Conservation (phyloP, 2,329 filamentous ascomycete genomes). For the Plenodomus biglobosus region DNA sequence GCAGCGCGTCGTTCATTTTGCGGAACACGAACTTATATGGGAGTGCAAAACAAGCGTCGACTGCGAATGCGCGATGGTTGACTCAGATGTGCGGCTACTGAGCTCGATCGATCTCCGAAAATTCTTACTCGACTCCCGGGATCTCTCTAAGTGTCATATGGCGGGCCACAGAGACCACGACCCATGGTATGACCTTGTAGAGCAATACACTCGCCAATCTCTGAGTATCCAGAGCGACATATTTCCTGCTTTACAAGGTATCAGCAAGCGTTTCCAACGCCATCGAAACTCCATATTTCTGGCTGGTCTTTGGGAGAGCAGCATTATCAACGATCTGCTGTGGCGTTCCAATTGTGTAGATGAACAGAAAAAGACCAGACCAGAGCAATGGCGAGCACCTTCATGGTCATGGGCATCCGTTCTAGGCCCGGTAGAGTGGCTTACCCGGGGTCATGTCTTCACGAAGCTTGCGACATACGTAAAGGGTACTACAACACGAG, state of each 20-base stretch:
- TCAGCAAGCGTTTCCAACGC: background rate
- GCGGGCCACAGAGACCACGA: background rate
- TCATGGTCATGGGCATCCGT: conserved; percentile 9
- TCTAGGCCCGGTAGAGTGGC: background rate
- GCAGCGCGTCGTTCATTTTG: conserved; percentile 1
- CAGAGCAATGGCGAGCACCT: conserved; percentile 1
- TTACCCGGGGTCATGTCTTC: background rate
- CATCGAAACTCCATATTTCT: background rate
- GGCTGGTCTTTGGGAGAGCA: conserved; percentile 4
- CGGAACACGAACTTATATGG: conserved; percentile 6
- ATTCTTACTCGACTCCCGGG: too few species aligned
- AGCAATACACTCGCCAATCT: background rate
- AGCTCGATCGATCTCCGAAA: too few species aligned
- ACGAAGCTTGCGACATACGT: background rate
- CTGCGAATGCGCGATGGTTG: conserved; percentile 1
- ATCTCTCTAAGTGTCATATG: too few species aligned
- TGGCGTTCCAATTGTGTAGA: background rate
- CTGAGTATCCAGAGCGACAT: conserved; percentile 1
- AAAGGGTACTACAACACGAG: background rate
- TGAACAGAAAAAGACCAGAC: background rate
- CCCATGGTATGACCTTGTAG: background rate
- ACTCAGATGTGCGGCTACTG: background rate
- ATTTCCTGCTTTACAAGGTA: conserved; percentile 6
- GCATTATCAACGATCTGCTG: background rate
- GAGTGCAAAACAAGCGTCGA: conserved; percentile 1